Percentiles rank a stretch among this genome's conserved stretches.
phyloP scores from a whole-genome alignment of 1,284 basidiomycete species.

The Fomitopsis pinicola region DNA sequence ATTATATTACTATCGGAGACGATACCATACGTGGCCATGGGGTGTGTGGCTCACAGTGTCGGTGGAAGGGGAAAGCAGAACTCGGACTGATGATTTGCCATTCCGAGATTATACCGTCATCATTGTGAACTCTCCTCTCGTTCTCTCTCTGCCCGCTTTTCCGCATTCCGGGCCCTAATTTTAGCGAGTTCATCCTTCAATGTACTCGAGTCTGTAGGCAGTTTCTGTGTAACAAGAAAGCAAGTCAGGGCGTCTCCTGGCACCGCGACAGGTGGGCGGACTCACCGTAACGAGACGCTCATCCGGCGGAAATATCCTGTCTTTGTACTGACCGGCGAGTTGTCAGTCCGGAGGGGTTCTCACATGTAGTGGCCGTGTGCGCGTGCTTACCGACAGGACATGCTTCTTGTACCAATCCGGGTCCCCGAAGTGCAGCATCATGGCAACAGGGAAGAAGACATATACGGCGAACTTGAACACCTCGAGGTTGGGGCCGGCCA shows the following conservation, averaged over 20 bases:
- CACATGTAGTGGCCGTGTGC: not conserved
- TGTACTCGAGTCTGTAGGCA: conserved; percentile 61
- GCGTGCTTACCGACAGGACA: conserved; percentile 68
- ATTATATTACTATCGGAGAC: too few relatives aligned
- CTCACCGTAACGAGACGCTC: conserved; percentile 53
- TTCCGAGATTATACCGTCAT: not conserved
- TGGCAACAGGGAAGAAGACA: conserved; percentile 82
- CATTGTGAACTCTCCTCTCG: conserved; percentile 25
- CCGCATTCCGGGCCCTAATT: conserved; percentile 60
- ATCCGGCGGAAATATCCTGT: conserved; percentile 62
- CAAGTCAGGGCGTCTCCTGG: not conserved
- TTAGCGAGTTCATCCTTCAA: conserved; percentile 66
- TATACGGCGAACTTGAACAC: conserved; percentile 88
- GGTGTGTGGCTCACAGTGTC: too few relatives aligned
- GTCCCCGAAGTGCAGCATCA: conserved; percentile 86
- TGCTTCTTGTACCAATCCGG: conserved; percentile 82
- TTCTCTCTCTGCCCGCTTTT: conserved; percentile 37
- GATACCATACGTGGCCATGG: too few relatives aligned
- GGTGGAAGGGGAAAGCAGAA: too few relatives aligned
- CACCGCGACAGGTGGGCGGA: not conserved
- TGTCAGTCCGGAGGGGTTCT: not conserved
- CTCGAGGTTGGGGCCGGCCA: conserved; percentile 83
- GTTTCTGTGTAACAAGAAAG: conserved; percentile 32
- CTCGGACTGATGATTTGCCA: too few relatives aligned
- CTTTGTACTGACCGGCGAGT: conserved; percentile 53